Base-by-base conservation (phyloP, 2,329 filamentous ascomycete genomes). In the Curvularia hawaiiensis region DNA sequence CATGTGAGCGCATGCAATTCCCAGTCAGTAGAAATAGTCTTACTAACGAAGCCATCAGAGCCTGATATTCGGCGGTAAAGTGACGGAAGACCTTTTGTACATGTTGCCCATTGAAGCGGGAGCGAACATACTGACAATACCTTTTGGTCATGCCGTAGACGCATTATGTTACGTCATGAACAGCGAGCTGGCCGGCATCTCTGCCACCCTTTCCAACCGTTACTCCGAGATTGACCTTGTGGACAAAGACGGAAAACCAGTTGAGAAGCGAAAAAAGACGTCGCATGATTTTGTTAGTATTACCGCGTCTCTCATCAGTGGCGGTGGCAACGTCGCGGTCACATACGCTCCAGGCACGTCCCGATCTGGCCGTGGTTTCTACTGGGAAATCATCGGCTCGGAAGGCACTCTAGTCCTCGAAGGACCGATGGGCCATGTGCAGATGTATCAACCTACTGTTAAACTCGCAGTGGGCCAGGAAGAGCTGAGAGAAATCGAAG, bases 61-160 rank as follows among this genome's bases (percentile, higher is more conserved):
- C 2, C 31, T 52, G 14, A 62, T 75, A 4, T 68, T 67, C 9
- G 68, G 70, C 4, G 56, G 64, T 2, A 55, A 57, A 2, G 44
- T 67, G 0, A 30, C 35, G 1, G 57, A 68, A 16, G 33, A 47
- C 8, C 63, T 83, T 30, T 67, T 74, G 28, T 88, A 86, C 56
- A 83, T 84, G 41, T 68, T 80, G 0, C 74, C 84, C 5, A 73
- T 79, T 11, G 74, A 78, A 8, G 65, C 85, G 3, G 78, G 78
- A 0, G 79, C 75, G 3, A 81, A 80, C 33, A 39, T 78, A 35
- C 54, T 80, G 33, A 78, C 77, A 0, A 77, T 80, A 30, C 73
- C 77, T 3, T 77, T 78, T 46, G 78, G 76, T 0, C 71, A 75
- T 48, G 66, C 68, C 5, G 58, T 73, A 2, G 72, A 74, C 46